Conservation (phyloP, 805 yeast genomes). For the Nakazawaea siamensis region DNA sequence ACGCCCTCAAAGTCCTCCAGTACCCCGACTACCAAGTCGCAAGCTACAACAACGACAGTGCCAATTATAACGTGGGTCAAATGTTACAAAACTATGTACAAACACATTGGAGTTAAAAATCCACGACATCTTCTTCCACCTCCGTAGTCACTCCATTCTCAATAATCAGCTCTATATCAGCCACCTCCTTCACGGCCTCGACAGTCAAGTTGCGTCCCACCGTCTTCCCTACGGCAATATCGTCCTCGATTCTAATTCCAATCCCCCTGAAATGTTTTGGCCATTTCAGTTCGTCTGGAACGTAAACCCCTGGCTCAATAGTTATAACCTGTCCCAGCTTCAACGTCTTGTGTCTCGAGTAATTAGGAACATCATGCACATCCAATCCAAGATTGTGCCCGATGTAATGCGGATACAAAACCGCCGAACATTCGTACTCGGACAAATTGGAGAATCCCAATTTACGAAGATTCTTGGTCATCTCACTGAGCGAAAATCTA, state of each 20-base stretch:
- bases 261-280: constrained; percentile 80
- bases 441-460: constrained; percentile 56
- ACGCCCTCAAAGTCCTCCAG: constrained; percentile 28
- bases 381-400: constrained; percentile 95
- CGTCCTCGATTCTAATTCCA: constrained; percentile 94
- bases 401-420: constrained; percentile 85
- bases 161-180: constrained; percentile 69
- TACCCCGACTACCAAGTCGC: constrained; percentile 4
- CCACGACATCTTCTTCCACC: constrained; percentile 6
- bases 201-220: constrained; percentile 54
- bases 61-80: constrained; percentile 34
- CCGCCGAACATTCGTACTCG: constrained; percentile 41
- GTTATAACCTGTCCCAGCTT: constrained; percentile 78
- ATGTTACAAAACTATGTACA: constrained; percentile 33
- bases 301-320: constrained; percentile 91
- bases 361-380: constrained; percentile 72
- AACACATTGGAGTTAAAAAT: constrained; percentile 21
- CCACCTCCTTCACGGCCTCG: constrained; percentile 81
- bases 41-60: constrained; percentile 23
- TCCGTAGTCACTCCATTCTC: constrained; percentile 37
- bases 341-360: constrained; percentile 47
- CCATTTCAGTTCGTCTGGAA: constrained; percentile 65
- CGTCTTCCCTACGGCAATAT: constrained; percentile 69
- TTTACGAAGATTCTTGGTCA: constrained; percentile 60
- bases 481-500: constrained; percentile 47